Conservation (phyloP, 345 rosid genomes). For the Arabidopsis thaliana region DNA sequence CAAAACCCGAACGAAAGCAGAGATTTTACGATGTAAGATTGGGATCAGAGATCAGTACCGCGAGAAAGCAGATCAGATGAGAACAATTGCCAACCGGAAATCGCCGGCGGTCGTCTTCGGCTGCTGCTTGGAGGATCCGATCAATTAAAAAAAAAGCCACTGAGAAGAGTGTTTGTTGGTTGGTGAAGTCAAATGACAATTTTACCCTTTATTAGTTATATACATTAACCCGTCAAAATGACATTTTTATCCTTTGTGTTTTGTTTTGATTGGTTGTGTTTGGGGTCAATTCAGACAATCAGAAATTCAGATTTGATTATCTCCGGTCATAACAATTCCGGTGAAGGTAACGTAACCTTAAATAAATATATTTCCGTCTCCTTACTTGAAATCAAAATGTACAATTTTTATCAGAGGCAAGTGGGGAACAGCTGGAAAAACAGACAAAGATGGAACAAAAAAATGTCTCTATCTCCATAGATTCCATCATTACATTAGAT, state of each 20-base stretch:
- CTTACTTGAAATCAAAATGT: conserved; percentile 20
- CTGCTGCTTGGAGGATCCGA: conserved; percentile 31
- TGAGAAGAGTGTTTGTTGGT: conserved; percentile 18
- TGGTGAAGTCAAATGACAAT: conserved; percentile 35
- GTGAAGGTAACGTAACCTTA: conserved; percentile 15
- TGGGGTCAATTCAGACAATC: neutral
- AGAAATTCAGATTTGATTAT: neutral
- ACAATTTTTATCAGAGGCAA: conserved; percentile 33
- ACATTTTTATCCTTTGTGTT: neutral
- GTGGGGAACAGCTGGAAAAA: conserved; percentile 43
- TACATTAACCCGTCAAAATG: neutral
- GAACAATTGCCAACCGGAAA: neutral
- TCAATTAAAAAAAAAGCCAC: conserved; percentile 10
- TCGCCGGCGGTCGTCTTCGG: conserved; percentile 38
- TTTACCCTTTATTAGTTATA: conserved; percentile 1
- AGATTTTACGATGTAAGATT: neutral
- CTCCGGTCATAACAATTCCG: neutral
- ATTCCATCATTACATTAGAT: conserved; percentile 35
- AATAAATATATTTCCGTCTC: neutral
- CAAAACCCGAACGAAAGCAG: neutral
- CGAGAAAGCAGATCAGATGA: conserved; percentile 3
- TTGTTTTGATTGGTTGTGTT: neutral
- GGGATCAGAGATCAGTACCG: conserved; percentile 23
- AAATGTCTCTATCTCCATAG: conserved; percentile 31
- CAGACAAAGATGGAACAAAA: conserved; percentile 20